Evolutionary conservation across 1,284 basidiomycete genomes (phyloP).

Genomic region (Flammula alnicola): DNA sequence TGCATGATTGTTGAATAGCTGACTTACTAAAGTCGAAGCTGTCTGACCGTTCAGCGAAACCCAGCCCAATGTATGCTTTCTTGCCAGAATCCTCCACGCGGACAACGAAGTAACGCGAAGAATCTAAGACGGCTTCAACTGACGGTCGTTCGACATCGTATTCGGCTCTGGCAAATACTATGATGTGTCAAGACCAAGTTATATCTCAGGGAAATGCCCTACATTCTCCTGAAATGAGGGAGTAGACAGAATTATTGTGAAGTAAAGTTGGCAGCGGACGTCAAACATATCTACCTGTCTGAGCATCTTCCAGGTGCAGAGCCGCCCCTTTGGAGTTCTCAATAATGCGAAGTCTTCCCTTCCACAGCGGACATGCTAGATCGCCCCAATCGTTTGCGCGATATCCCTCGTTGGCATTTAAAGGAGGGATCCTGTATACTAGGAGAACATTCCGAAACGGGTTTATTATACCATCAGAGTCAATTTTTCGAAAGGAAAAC

Average conservation of each 20-base stretch:
- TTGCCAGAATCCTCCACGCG: slow-evolving; percentile 87
- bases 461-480: neutral
- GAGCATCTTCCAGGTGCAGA: slow-evolving; percentile 76
- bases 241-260: neutral
- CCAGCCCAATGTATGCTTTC: slow-evolving; percentile 93
- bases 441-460: slow-evolving; percentile 13
- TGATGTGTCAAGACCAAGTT: slow-evolving; percentile 16
- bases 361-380: slow-evolving; percentile 83
- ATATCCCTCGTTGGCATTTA: slow-evolving; percentile 85
- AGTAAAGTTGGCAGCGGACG: neutral
- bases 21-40: slow-evolving; percentile 90
- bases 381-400: slow-evolving; percentile 88
- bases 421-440: slow-evolving; percentile 85
- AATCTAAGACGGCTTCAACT: slow-evolving; percentile 96
- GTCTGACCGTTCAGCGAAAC: slow-evolving; percentile 89
- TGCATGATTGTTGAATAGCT: too few relatives aligned
- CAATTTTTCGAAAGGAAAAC: slow-evolving; percentile 13
- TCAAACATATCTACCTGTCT: slow-evolving; percentile 59
- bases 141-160: slow-evolving; percentile 84
- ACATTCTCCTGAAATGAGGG: slow-evolving; percentile 58
- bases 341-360: slow-evolving; percentile 84
- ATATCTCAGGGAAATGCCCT: slow-evolving; percentile 29
- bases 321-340: slow-evolving; percentile 67
- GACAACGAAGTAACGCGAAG: slow-evolving; percentile 94
- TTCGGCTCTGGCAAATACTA: slow-evolving; percentile 91